Conservation (phyloP, 148 eudicot species). For the Cornus suecica region DNA sequence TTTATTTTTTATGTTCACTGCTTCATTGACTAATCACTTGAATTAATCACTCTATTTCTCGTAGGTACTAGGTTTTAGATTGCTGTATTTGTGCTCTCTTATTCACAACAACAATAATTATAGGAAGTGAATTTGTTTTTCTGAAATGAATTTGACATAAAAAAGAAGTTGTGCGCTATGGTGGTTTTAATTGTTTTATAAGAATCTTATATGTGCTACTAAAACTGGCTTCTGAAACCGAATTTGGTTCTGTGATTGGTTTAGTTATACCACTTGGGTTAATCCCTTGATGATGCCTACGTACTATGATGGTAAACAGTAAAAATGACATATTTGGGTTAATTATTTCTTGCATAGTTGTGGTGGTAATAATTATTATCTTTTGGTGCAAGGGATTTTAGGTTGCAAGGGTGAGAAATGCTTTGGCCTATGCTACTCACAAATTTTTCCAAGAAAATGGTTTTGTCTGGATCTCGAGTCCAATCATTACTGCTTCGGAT, state of each 20-base stretch:
- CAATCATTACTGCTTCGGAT: slow-evolving; percentile 94
- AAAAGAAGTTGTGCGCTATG: no score
- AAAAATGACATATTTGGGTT: not conserved
- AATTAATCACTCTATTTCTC: not conserved
- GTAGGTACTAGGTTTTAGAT: no score
- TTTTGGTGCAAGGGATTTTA: slow-evolving; percentile 32
- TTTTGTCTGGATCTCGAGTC: slow-evolving; percentile 97
- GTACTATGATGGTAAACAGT: not conserved
- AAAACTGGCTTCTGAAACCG: no score
- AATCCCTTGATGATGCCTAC: not conserved
- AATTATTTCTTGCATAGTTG: not conserved
- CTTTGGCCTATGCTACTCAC: slow-evolving; percentile 92
- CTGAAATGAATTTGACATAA: no score
- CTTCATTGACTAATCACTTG: no score
- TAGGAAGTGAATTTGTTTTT: not conserved
- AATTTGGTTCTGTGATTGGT: no score
- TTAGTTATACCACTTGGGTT: no score
- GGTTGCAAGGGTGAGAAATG: slow-evolving; percentile 98
- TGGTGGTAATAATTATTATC: not conserved
- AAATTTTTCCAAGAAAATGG: slow-evolving; percentile 97
- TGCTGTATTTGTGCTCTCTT: not conserved
- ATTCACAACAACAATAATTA: no score
- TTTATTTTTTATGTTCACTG: no score
- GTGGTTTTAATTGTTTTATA: no score
- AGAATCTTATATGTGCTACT: no score